A percentile compares a stretch with the other conserved stretches of the same genome.
Evolutionary conservation across 2,329 filamentous ascomycete genomes (phyloP).

Genomic region (Septoria linicola): DNA sequence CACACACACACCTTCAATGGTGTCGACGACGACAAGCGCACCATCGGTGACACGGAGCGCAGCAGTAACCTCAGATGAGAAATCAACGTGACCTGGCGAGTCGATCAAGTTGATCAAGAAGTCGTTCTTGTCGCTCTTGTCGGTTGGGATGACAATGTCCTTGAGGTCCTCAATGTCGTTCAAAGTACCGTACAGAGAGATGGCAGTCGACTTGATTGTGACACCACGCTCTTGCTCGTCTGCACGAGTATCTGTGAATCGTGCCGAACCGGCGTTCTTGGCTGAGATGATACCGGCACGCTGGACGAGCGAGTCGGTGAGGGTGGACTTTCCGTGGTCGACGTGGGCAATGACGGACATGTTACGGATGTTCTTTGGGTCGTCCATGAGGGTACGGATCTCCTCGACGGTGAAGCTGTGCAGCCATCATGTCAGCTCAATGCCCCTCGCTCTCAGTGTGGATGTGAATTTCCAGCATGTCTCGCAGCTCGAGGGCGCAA

Average conservation of each 20-base stretch:
- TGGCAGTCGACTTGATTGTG: slow-evolving; percentile 99
- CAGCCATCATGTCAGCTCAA: slow-evolving; percentile 4
- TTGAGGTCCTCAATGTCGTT: slow-evolving; percentile 81
- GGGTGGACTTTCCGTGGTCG: slow-evolving; percentile 99
- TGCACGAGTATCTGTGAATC: slow-evolving; percentile 93
- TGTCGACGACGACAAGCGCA: slow-evolving; percentile 99
- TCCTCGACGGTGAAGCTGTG: slow-evolving; percentile 22
- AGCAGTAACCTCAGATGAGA: slow-evolving; percentile 99
- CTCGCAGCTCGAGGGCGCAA: slow-evolving; percentile 1
- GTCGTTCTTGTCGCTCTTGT: slow-evolving; percentile 86
- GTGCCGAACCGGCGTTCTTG: slow-evolving; percentile 91
- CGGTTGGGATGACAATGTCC: slow-evolving; percentile 86
- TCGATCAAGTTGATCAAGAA: slow-evolving; percentile 99
- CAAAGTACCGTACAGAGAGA: slow-evolving; percentile 91
- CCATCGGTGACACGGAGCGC: slow-evolving; percentile 99
- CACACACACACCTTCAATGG: slow-evolving; percentile 99
- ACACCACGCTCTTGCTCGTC: slow-evolving; percentile 99
- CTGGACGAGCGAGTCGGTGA: slow-evolving; percentile 98
- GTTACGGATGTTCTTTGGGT: slow-evolving; percentile 76
- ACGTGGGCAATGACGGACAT: slow-evolving; percentile 99
- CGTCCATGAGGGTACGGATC: slow-evolving; percentile 63
- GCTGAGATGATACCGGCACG: slow-evolving; percentile 99
- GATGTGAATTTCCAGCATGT: neutral
- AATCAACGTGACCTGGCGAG: slow-evolving; percentile 99
- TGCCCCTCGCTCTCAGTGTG: neutral